Conservation (phyloP, 371 early-diverging fungal species). For the Apophysomyces variabilis region DNA sequence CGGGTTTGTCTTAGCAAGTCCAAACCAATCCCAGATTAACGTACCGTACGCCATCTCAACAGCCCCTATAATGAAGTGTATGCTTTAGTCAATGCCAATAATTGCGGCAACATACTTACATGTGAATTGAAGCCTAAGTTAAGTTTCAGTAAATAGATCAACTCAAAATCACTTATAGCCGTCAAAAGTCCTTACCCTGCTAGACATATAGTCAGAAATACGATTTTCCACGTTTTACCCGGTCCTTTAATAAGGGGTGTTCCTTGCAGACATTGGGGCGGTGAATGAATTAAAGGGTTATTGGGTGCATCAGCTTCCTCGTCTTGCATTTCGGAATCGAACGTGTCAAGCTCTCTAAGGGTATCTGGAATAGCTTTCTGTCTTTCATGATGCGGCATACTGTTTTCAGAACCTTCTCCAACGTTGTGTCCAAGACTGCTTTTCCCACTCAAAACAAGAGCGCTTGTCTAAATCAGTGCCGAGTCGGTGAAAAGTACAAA, state of each 20-base stretch:
- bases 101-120: constrained; percentile 32
- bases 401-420: background rate
- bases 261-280: constrained; percentile 19
- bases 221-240: constrained; percentile 36
- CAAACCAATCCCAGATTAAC: background rate
- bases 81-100: background rate
- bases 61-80: constrained; percentile 48
- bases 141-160: background rate
- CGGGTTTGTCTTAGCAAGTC: background rate
- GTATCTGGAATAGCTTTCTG: background rate
- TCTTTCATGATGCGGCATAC: background rate
- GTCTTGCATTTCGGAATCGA: constrained; percentile 7
- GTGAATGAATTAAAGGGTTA: constrained; percentile 10
- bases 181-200: constrained; percentile 29
- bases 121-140: constrained; percentile 45
- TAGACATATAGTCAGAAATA: constrained; percentile 50
- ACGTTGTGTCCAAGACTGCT: background rate
- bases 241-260: constrained; percentile 37
- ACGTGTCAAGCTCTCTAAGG: background rate
- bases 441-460: background rate
- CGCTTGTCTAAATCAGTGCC: background rate
- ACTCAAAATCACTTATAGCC: background rate
- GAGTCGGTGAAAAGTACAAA: background rate
- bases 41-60: constrained; percentile 71
- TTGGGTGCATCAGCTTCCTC: constrained; percentile 19